A percentile compares a stretch with the other conserved stretches of the same genome.
Conservation (phyloP, 345 rosid species). For the Gossypioides kirkii region DNA sequence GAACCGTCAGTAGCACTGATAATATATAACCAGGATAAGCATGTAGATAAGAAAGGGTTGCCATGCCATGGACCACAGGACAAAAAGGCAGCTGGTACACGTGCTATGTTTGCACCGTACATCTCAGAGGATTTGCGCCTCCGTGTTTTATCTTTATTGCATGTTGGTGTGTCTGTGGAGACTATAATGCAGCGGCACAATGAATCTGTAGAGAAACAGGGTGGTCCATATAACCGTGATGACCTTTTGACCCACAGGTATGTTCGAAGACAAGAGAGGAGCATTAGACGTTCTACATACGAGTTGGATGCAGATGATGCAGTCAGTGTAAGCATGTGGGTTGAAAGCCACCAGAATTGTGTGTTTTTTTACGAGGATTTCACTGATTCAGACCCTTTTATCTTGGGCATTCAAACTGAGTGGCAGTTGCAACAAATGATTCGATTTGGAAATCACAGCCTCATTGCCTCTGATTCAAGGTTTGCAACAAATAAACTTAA, state of each 20-base stretch:
- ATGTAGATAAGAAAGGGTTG: slow-evolving; percentile 77
- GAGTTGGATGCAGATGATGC: slow-evolving; percentile 80
- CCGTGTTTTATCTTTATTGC: slow-evolving; percentile 72
- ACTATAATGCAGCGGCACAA: slow-evolving; percentile 93
- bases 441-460: slow-evolving; percentile 79
- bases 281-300: slow-evolving; percentile 73
- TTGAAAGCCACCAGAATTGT: slow-evolving; percentile 69
- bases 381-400: slow-evolving; percentile 71
- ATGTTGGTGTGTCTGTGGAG: slow-evolving; percentile 94
- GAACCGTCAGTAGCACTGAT: slow-evolving; percentile 83
- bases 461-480: slow-evolving; percentile 82
- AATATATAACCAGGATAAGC: slow-evolving; percentile 85
- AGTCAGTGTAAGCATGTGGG: slow-evolving; percentile 76
- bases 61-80: slow-evolving; percentile 98
- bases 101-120: slow-evolving; percentile 96
- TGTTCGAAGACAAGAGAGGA: slow-evolving; percentile 89
- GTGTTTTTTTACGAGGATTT: slow-evolving; percentile 74
- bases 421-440: slow-evolving; percentile 99
- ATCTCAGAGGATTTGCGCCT: slow-evolving; percentile 95
- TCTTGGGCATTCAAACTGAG: slow-evolving; percentile 87
- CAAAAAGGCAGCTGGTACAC: slow-evolving; percentile 88
- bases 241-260: slow-evolving; percentile 88
- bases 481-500: slow-evolving; percentile 89
- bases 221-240: slow-evolving; percentile 83
- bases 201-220: slow-evolving; percentile 88